Conservation (phyloP, 140 eudicot species). For the Bidens hawaiensis region DNA sequence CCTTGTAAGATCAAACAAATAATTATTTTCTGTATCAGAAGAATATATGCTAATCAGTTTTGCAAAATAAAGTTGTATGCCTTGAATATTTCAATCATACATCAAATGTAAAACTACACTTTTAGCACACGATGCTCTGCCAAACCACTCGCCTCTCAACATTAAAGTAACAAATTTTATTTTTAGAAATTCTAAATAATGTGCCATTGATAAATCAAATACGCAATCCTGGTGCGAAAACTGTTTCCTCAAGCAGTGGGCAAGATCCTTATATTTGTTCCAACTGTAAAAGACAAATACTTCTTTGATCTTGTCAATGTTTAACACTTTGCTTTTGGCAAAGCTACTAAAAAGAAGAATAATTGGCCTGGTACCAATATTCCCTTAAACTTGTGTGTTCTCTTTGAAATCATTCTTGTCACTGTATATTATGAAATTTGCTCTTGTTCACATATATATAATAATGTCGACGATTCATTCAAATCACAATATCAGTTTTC, state of each 20-base stretch:
- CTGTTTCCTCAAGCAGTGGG: not conserved
- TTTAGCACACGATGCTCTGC: no score
- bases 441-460: slow-evolving; percentile 8
- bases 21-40: no score
- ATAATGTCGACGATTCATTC: not conserved
- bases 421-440: not conserved
- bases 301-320: slow-evolving; percentile 32
- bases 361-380: slow-evolving; percentile 16
- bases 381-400: not conserved
- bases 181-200: no score
- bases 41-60: not conserved
- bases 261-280: slow-evolving; percentile 23
- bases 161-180: no score
- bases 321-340: slow-evolving; percentile 16
- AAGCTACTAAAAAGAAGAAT: slow-evolving; percentile 24
- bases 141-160: no score
- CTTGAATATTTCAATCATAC: not conserved
- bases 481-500: slow-evolving; percentile 12
- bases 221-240: not conserved
- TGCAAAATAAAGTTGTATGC: not conserved
- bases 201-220: not conserved
- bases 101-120: no score
- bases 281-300: slow-evolving; percentile 20
- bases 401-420: not conserved
- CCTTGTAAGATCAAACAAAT: not conserved